phyloP scores from a whole-genome alignment of 2,329 filamentous ascomycete genomes.

The Arachnopeziza araneosa region DNA sequence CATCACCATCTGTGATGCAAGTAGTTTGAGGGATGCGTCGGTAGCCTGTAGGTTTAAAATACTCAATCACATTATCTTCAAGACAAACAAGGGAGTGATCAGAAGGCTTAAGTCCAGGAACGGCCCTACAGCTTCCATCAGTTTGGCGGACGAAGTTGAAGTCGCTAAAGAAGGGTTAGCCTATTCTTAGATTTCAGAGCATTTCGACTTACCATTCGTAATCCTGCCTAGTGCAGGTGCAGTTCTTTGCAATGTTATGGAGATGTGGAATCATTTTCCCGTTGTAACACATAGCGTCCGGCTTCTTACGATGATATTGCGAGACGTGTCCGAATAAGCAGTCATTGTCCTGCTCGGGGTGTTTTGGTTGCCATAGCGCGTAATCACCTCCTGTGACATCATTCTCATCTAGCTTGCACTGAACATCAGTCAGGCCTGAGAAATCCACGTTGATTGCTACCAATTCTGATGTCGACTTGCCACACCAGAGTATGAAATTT shows the following conservation, averaged over 20 bases:
- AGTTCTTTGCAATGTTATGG: slow-evolving; percentile 67
- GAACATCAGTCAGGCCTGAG: slow-evolving; percentile 65
- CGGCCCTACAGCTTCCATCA: slow-evolving; percentile 72
- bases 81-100: slow-evolving; percentile 54
- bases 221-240: slow-evolving; percentile 76
- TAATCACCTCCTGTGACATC: slow-evolving; percentile 64
- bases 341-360: slow-evolving; percentile 70
- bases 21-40: slow-evolving; percentile 86
- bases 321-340: slow-evolving; percentile 92
- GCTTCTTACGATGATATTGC: slow-evolving; percentile 85
- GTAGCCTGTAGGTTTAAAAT: slow-evolving; percentile 81
- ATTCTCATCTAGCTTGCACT: slow-evolving; percentile 64
- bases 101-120: slow-evolving; percentile 63
- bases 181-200: background rate
- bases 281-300: slow-evolving; percentile 76
- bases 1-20: slow-evolving; percentile 60
- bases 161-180: slow-evolving; percentile 51
- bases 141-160: slow-evolving; percentile 84
- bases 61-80: slow-evolving; percentile 63
- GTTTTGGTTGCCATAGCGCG: slow-evolving; percentile 78
- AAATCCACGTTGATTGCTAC: slow-evolving; percentile 86
- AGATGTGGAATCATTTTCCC: slow-evolving; percentile 64
- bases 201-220: slow-evolving; percentile 74
- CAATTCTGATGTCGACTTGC: slow-evolving; percentile 50
- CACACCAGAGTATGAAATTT: slow-evolving; percentile 84